Conservation (phyloP, 148 eudicot genomes). For the Arbutus unedo region DNA sequence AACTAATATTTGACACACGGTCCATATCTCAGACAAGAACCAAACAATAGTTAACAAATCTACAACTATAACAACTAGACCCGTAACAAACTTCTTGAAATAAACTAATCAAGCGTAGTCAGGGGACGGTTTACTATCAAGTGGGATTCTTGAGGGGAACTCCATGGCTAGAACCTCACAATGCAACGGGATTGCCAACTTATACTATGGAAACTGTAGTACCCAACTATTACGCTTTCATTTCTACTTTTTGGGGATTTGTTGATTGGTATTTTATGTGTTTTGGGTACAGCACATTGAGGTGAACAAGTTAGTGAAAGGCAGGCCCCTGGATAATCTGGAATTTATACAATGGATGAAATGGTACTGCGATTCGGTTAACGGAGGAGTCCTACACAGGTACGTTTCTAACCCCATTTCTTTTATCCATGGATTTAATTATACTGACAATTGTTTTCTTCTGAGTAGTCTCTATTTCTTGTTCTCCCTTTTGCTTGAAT, state of each 20-base stretch:
- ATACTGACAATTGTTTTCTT: neutral
- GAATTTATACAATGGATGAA: conserved; percentile 99
- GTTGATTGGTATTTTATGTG: neutral
- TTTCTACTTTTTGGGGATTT: neutral
- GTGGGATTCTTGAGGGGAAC: neutral
- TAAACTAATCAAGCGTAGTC: too few relatives aligned
- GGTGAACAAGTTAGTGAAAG: conserved; percentile 86
- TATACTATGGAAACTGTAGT: neutral
- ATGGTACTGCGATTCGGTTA: conserved; percentile 73
- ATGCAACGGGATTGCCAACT: neutral
- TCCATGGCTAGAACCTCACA: neutral
- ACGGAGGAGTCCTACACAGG: conserved; percentile 57
- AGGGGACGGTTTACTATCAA: neutral
- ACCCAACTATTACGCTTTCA: neutral
- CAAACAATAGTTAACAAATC: neutral
- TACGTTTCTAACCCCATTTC: conserved; percentile 19
- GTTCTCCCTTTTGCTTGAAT: neutral
- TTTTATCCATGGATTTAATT: neutral
- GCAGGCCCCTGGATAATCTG: conserved; percentile 89
- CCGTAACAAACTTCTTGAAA: neutral
- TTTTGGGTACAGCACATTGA: conserved; percentile 67
- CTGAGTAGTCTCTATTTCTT: neutral
- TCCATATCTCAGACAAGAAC: neutral
- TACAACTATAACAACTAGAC: neutral
- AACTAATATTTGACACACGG: neutral